Percentiles rank a stretch among this genome's conserved stretches.
These are phyloP conservation scores for Komagataella mondaviorum DNA, from an alignment of 805 yeast genomes.

Conservation along the genomic window DNA sequence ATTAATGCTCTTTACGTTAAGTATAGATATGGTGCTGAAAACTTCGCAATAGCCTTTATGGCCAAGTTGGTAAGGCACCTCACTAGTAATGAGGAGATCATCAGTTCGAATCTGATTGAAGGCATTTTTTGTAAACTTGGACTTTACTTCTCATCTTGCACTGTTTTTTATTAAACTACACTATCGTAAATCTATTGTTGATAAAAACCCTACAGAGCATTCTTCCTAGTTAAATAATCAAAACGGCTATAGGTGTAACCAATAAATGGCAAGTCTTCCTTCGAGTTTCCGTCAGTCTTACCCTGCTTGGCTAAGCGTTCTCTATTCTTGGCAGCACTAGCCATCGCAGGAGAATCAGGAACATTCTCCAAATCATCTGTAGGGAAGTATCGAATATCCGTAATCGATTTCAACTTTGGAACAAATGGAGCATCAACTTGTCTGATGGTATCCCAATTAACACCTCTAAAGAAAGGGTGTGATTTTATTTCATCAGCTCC, in stretches of 20 bases:
- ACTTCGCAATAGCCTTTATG: not conserved
- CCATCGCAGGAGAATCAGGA: slow-evolving; percentile 75
- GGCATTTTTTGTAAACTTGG: not conserved
- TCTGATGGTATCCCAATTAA: slow-evolving; percentile 83
- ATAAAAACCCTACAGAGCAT: slow-evolving; percentile 23
- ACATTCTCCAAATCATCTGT: slow-evolving; percentile 92
- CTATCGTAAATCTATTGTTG: not conserved
- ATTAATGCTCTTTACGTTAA: too few relatives aligned
- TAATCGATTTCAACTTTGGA: slow-evolving; percentile 80
- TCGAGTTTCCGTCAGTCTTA: slow-evolving; percentile 29
- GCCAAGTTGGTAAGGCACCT: slow-evolving; percentile 1
- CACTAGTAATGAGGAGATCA: slow-evolving; percentile 1
- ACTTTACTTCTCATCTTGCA: not conserved
- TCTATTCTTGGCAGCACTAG: slow-evolving; percentile 53
- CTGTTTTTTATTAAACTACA: too few relatives aligned
- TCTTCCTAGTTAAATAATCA: slow-evolving; percentile 77
- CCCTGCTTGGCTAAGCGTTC: slow-evolving; percentile 29
- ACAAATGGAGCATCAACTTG: slow-evolving; percentile 88
- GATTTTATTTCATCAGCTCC: slow-evolving; percentile 85
- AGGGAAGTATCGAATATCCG: slow-evolving; percentile 97
- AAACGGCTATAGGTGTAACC: slow-evolving; percentile 95
- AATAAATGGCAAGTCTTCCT: slow-evolving; percentile 91
- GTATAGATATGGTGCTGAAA: not conserved
- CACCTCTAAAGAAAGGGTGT: slow-evolving; percentile 93
- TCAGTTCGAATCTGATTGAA: slow-evolving; percentile 1